Base-by-base conservation (phyloP, 371 early-diverging fungal genomes). In the Circinella umbellata region DNA sequence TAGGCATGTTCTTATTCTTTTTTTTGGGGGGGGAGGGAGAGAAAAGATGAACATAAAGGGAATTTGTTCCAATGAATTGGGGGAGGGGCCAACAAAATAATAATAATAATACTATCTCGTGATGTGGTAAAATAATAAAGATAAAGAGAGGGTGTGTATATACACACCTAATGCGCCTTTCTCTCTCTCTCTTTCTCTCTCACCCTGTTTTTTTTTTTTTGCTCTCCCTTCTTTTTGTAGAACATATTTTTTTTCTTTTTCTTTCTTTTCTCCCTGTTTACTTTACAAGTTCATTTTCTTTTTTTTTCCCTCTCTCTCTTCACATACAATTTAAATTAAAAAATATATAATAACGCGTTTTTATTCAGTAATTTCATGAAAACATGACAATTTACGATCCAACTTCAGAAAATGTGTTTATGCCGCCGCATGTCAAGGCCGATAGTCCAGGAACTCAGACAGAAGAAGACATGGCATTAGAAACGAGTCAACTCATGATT, bases 401-500 rank as follows among this genome's bases (percentile, higher is more conserved):
- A 9, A 37, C 49, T 8, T 9, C 49, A 11, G 61, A 59, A n/a
- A 55, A 59, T 38, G 20, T 67, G 37, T 59, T 67, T 61, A 53
- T 64, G 42, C 68, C 59, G 38, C 67, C 65, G n/a, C 65, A 47
- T 39, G 47, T 62, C 18, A 68, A 59, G 51, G 53, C 36, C 61
- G 71, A 71, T 57, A 63, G 37, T 34, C 69, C 47, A 18, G 67
- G 55, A 64, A 54, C 63, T 35, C 68, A 67, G 47, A 35, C 62
- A 48, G 76, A 75, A 61, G 67, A 70, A 35, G 64, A 68, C 51
- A 66, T 79, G 61, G 64, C 74, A 68, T 63, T 77, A 53, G 77
- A 77, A 59, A 72, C 77, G 20, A 71, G 66, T 59, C 80, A 75
- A 35, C 75, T 75, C 46, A 75, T 71, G 70, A 73, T 74, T 59